Evolutionary conservation across 768 basidiomycete species (phyloP), one percentile per base, ranked within the genome.

Genomic region (Boletales sp.): DNA sequence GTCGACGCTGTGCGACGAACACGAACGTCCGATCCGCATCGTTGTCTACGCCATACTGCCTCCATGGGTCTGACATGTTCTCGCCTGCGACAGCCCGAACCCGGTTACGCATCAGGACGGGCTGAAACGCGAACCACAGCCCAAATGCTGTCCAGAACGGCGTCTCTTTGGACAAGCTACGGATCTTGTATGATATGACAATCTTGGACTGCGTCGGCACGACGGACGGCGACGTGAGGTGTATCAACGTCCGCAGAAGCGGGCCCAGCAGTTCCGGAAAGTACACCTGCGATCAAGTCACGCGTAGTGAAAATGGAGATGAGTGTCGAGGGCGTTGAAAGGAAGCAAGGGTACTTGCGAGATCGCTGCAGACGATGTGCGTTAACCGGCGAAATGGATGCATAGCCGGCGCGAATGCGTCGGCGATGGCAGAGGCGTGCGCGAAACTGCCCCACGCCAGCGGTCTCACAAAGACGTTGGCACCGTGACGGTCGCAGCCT

Each of bases 91-190:
- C 10, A 13, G 11, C 9, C 18, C 12, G 30, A 38, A 19, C 38
- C 5, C 37, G 36, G 14, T 24, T 18, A 18, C 44, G 71, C 11
- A 60, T 61, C 14, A 84, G 68, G 5, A 86, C 79, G 5, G 83
- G 86, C 38, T 67, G 60, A 52, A 81, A 90, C 18, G 72, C 58
- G 66, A 88, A 90, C 86, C 86, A 91, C 17, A 86, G 66, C 17
- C 90, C 90, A 55, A 93, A 89, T 2, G 84, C 83, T 5, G 75
- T 72, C 89, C 90, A 92, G 65, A 92, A 93, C 0, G 81, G 72
- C 0, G 79, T 72, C 62, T 92, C 90, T 56, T 87, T 88, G 1
- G 76, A 51, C 29, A 89, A 72, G 53, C 84, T 89, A 21, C 90
- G 81, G 15, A 87, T 71, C 65, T 83, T 87, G 73, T 90, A 93